Base-by-base conservation (phyloP, 352 stramenopile genomes). In the Lagenidium sp. region DNA sequence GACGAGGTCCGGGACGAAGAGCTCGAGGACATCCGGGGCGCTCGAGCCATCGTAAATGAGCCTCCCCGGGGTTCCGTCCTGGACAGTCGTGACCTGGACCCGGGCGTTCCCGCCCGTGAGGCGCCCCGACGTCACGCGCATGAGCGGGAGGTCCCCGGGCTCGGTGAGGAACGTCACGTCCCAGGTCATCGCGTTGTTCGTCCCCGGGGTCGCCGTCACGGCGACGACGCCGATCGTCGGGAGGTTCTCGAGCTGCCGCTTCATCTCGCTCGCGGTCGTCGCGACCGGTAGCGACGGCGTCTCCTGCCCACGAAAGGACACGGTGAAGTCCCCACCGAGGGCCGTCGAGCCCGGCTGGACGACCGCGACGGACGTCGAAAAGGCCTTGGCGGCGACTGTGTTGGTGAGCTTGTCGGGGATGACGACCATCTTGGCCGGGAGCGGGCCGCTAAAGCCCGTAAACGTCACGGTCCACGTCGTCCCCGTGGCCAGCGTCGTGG, bases 111-210 rank as follows among this genome's bases (percentile, higher is more conserved):
- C 75, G 13, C 83, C 81, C 4, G 58, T 88, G 7, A 99, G 63
- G 16, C 92, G 68, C 0, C 92, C 95, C 18, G 68, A 68, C 1
- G 94, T 98, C 15, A 84, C 72, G 44, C 81, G 68, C 66, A 99
- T 88, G 32, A 91, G 52, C 6, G 94, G 92, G 13, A 99, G 50
- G 53, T 99, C 78, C 1, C 94, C 93, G n/a, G 96, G 58, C 41
- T 97, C 85, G 7, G 89, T 97, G 16, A 93, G 41, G 50, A 98
- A 98, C 3, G 80, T 94, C 4, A 98, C 67, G 26, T 79, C 74
- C 93, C 93, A 98, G 1, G 40, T 63, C 60, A 76, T 82, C 0
- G 63, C 66, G 38, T 91, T 94, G 49, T 91, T 68, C 2, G 54
- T 35, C 0, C 66, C 61, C 4, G 74, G 55, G 1, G 63, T 66